Conservation (phyloP, 1,139 yeast genomes). For the Pichia sp. region DNA sequence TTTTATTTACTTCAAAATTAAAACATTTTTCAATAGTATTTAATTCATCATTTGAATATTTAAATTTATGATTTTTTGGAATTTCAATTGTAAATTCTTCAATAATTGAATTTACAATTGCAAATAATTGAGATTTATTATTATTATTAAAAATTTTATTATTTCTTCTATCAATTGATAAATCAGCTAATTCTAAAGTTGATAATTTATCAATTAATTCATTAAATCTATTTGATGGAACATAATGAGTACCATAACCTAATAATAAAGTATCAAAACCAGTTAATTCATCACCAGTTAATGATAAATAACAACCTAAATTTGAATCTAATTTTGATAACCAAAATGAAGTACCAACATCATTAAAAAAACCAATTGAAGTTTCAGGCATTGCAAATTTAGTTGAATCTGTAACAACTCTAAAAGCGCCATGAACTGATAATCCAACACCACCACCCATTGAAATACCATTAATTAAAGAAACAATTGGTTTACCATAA, state of each 20-base stretch:
- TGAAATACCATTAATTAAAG: slow-evolving; percentile 85
- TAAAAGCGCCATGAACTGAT: slow-evolving; percentile 86
- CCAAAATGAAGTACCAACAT: slow-evolving; percentile 90
- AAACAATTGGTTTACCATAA: slow-evolving; percentile 75
- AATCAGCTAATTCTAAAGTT: slow-evolving; percentile 39
- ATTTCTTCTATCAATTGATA: slow-evolving; percentile 18
- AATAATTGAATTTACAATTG: slow-evolving; percentile 62
- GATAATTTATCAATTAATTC: slow-evolving; percentile 61
- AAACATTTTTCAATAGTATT: slow-evolving; percentile 65
- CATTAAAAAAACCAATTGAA: slow-evolving; percentile 95
- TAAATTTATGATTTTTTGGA: slow-evolving; percentile 59
- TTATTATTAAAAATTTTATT: slow-evolving; percentile 15
- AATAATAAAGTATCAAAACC: slow-evolving; percentile 77
- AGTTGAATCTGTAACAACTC: slow-evolving; percentile 86
- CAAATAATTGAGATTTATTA: slow-evolving; percentile 37
- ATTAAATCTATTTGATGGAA: slow-evolving; percentile 57
- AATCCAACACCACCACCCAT: slow-evolving; percentile 99
- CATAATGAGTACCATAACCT: slow-evolving; percentile 89
- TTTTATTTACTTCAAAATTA: slow-evolving; percentile 35
- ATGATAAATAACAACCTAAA: slow-evolving; percentile 76
- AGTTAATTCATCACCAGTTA: slow-evolving; percentile 72
- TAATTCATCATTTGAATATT: slow-evolving; percentile 51
- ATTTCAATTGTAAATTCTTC: slow-evolving; percentile 71
- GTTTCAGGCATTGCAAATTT: slow-evolving; percentile 97
- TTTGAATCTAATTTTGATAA: slow-evolving; percentile 77